Percentiles rank a stretch among this genome's conserved stretches.
Evolutionary conservation across 2,329 filamentous ascomycete species (phyloP).

Genomic region (Pseudocercospora ulei): DNA sequence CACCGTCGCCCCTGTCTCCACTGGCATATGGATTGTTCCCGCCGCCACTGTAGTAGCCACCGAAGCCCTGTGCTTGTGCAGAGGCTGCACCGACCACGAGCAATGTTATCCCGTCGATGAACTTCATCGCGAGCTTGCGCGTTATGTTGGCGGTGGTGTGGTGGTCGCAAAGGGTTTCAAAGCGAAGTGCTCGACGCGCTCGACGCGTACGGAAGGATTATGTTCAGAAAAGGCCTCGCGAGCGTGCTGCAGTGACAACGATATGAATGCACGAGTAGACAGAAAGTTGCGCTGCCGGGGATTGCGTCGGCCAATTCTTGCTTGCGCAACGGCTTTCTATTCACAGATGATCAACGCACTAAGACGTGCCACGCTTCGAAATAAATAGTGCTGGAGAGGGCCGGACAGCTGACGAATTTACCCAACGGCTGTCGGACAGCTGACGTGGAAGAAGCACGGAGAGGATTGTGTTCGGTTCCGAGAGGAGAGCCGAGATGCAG

Average conservation of each 20-base stretch:
- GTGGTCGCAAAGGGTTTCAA: not conserved
- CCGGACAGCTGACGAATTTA: conserved; percentile 5
- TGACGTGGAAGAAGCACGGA: too few relatives aligned
- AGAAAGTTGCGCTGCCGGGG: not conserved
- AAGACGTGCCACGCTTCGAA: conserved; percentile 10
- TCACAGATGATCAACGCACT: conserved; percentile 5
- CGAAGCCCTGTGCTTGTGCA: conserved; percentile 14
- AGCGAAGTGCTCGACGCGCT: too few relatives aligned
- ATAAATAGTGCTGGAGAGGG: conserved; percentile 2
- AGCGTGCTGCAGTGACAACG: conserved; percentile 1
- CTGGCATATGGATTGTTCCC: conserved; percentile 14
- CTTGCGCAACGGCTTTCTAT: conserved; percentile 9
- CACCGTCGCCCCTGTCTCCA: conserved; percentile 11
- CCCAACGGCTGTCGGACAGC: conserved; percentile 8
- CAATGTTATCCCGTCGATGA: conserved; percentile 6
- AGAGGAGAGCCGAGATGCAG: too few relatives aligned
- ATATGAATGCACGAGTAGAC: conserved; percentile 5
- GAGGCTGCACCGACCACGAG: conserved; percentile 9
- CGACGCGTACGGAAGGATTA: conserved; percentile 1
- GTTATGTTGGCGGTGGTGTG: not conserved
- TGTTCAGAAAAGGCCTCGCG: conserved; percentile 1
- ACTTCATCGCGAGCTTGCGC: too few relatives aligned
- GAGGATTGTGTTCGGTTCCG: too few relatives aligned
- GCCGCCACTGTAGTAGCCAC: conserved; percentile 12
- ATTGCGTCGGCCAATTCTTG: conserved; percentile 3